These are phyloP conservation scores for Pichia manshurica DNA, from an alignment of 805 yeast species.

Conservation along the genomic window DNA sequence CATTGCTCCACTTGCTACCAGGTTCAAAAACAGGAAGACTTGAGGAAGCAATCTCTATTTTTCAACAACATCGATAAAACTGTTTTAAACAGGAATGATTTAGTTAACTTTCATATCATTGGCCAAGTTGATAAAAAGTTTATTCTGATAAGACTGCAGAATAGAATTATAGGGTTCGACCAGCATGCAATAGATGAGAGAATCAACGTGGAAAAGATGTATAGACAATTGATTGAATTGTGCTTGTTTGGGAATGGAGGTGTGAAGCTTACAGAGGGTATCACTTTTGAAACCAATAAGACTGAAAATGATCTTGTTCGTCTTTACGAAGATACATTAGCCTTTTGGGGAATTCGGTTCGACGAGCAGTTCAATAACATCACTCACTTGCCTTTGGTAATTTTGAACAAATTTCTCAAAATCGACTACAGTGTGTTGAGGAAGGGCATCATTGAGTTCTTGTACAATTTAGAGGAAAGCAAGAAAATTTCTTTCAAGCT, in stretches of 20 bases:
- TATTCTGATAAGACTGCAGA: slow-evolving; percentile 38
- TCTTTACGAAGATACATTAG: slow-evolving; percentile 27
- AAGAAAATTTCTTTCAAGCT: not conserved
- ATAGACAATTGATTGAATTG: slow-evolving; percentile 33
- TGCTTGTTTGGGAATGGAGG: not conserved
- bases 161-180: slow-evolving; percentile 43
- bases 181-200: slow-evolving; percentile 89
- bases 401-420: slow-evolving; percentile 23
- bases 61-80: slow-evolving; percentile 1
- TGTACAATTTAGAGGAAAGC: slow-evolving; percentile 15
- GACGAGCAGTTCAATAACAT: slow-evolving; percentile 15
- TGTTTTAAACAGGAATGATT: slow-evolving; percentile 15
- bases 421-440: slow-evolving; percentile 29
- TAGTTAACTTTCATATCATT: slow-evolving; percentile 32
- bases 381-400: slow-evolving; percentile 41
- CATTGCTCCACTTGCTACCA: slow-evolving; percentile 3
- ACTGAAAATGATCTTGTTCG: slow-evolving; percentile 32
- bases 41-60: slow-evolving; percentile 5
- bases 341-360: slow-evolving; percentile 40
- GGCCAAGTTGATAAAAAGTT: slow-evolving; percentile 63
- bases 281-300: slow-evolving; percentile 22
- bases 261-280: slow-evolving; percentile 8
- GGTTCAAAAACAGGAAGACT: slow-evolving; percentile 5
- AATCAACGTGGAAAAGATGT: slow-evolving; percentile 48
- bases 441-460: slow-evolving; percentile 38